Base-by-base conservation (phyloP, 129 eudicot genomes). In the Artemisia argyi region DNA sequence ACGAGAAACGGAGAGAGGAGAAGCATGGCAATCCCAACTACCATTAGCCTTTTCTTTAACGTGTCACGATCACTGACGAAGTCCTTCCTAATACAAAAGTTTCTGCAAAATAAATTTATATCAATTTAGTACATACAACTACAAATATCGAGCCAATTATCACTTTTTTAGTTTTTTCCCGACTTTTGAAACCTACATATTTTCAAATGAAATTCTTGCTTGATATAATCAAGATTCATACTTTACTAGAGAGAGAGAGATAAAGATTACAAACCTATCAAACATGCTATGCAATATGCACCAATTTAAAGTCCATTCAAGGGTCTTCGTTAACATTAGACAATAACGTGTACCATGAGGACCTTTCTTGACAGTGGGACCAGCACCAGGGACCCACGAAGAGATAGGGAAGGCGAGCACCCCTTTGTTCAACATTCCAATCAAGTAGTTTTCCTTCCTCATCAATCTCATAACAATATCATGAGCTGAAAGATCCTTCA, bases 291-390 rank as follows among this genome's bases (percentile, higher is more conserved):
- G 96, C 71, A 92, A 69, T 65, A 92, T 83, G 78, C 88, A 89
- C 98, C 98, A 89, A 77, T 92, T 89, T 75, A 89, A 75, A 56
- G 91, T 89, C 98, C 96, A 92, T 66, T 92, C 98, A 70, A 92
- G 96, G 65, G 96, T 89, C 84, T 92, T 86, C 52, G 98, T 83
- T 71, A 92, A 65, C 66, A 92, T 77, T n/a, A 92, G 73, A 56
- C 88, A 85, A 24, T 63, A 65, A 2, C 19, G 86, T 11, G 73
- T 75, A 73, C 91, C 94, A 72, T 70, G 70, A 15, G 84, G 83
- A 18, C 77, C 85, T 71, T 64, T 72, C 69, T 77, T 89, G 70
- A 76, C 78, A 39, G 82, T 73, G 56, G 86, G 89, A 58, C 98
- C 89, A 16, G 86, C 90, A 74, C 95, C 98, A 2, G 91, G 98